Evolutionary conservation across 1,284 basidiomycete species (phyloP).

Genomic region (Mycosarcoma maydis): DNA sequence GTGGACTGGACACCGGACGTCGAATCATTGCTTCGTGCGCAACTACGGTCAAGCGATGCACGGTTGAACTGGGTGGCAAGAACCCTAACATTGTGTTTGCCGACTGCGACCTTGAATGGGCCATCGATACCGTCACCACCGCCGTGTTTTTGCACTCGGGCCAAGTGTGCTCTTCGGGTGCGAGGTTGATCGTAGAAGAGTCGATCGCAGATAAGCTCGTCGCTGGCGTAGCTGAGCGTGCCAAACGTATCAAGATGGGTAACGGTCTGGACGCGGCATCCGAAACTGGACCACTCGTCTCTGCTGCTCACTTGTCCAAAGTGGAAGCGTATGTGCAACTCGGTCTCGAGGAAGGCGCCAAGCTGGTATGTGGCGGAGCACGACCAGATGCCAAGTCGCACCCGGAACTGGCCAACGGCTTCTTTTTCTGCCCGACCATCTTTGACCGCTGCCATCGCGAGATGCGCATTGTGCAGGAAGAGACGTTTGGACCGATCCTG

Average conservation of each 20-base stretch:
- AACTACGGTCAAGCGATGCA: slow-evolving; percentile 62
- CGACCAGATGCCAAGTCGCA: slow-evolving; percentile 53
- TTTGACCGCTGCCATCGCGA: slow-evolving; percentile 62
- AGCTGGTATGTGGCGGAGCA: slow-evolving; percentile 57
- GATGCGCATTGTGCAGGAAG: slow-evolving; percentile 66
- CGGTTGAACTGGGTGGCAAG: slow-evolving; percentile 66
- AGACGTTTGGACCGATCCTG: slow-evolving; percentile 66
- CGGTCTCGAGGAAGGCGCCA: slow-evolving; percentile 58
- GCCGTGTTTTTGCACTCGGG: slow-evolving; percentile 65
- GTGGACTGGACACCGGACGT: slow-evolving; percentile 63
- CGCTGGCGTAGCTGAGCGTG: slow-evolving; percentile 61
- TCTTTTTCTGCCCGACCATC: slow-evolving; percentile 66
- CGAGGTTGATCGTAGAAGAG: slow-evolving; percentile 65
- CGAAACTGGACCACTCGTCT: slow-evolving; percentile 65
- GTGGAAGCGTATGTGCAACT: slow-evolving; percentile 59
- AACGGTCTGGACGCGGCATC: slow-evolving; percentile 57
- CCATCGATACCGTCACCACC: slow-evolving; percentile 64
- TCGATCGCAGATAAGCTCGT: slow-evolving; percentile 64
- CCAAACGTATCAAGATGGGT: slow-evolving; percentile 61
- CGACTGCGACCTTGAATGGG: slow-evolving; percentile 63
- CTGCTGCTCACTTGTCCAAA: slow-evolving; percentile 59
- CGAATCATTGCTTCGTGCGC: slow-evolving; percentile 60
- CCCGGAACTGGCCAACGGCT: slow-evolving; percentile 62
- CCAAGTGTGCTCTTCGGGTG: slow-evolving; percentile 66
- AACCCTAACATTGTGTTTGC: slow-evolving; percentile 66